A percentile compares a stretch with the other conserved stretches of the same genome.
Evolutionary conservation across 441 rosid species (phyloP).

Genomic region (Gossypium schwendimanii): DNA sequence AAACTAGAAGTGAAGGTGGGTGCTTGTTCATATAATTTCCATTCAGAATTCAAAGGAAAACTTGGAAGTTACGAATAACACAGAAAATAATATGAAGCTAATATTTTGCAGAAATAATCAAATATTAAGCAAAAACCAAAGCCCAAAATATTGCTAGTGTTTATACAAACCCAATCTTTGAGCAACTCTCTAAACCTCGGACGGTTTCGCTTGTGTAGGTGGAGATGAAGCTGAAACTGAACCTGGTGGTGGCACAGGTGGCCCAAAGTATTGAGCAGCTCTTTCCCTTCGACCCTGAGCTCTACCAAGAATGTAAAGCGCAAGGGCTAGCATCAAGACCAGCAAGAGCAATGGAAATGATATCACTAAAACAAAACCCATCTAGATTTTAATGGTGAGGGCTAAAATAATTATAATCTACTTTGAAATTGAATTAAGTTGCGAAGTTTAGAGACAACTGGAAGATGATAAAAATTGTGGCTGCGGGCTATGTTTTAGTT

Average conservation of each 20-base stretch:
- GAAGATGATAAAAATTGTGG: neutral
- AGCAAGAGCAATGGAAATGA: conserved; percentile 39
- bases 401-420: neutral
- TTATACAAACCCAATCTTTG: neutral
- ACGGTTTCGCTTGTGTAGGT: neutral
- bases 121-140: neutral
- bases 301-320: conserved; percentile 40
- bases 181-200: neutral
- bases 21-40: neutral
- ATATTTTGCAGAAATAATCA: neutral
- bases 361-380: conserved; percentile 34
- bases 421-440: neutral
- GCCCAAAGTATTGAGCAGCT: conserved; percentile 17
- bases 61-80: neutral
- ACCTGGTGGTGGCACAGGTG: conserved; percentile 22
- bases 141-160: neutral
- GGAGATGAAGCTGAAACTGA: conserved; percentile 10
- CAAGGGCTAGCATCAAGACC: conserved; percentile 37
- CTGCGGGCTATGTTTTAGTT: neutral
- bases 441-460: neutral
- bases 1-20: neutral
- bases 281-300: conserved; percentile 20
- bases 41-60: neutral
- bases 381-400: conserved; percentile 4
- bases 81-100: neutral